Evolutionary conservation across 2,329 filamentous ascomycete species (phyloP).

Genomic region (Fusarium phyllophilum): DNA sequence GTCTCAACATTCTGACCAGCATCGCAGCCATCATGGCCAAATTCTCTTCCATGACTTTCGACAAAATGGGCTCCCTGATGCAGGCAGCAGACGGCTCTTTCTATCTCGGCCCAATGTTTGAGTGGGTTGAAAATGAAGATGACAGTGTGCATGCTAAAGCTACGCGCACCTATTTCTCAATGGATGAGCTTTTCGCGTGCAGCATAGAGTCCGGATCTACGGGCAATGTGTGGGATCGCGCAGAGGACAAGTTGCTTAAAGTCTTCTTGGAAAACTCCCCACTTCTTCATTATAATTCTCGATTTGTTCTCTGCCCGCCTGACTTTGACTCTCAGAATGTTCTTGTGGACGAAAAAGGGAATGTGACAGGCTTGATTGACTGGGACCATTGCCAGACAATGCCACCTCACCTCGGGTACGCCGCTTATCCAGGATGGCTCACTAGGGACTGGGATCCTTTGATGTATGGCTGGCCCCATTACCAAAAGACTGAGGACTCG

Average conservation of each 20-base stretch:
- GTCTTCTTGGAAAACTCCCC: not conserved
- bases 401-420: not conserved
- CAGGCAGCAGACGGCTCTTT: not conserved
- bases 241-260: not conserved
- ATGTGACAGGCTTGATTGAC: not conserved
- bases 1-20: constrained; percentile 3
- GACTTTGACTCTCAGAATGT: constrained; percentile 9
- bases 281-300: not conserved
- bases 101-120: not conserved
- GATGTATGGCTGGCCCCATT: constrained; percentile 7
- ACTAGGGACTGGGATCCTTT: not conserved
- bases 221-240: not conserved
- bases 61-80: not conserved
- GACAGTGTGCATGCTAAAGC: not conserved
- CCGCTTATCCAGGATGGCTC: not conserved
- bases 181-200: not conserved
- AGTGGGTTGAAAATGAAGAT: not conserved
- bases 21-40: not conserved
- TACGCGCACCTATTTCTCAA: not conserved
- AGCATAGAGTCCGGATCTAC: not conserved
- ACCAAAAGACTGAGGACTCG: not conserved
- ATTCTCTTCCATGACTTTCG: not conserved
- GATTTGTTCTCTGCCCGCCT: not conserved
- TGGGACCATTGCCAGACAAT: constrained; percentile 1
- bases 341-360: not conserved